Evolutionary conservation across 169 alveolate species (phyloP), one percentile per base, ranked within the genome.

Genomic region (Pseudocohnilembus persalinus): DNA sequence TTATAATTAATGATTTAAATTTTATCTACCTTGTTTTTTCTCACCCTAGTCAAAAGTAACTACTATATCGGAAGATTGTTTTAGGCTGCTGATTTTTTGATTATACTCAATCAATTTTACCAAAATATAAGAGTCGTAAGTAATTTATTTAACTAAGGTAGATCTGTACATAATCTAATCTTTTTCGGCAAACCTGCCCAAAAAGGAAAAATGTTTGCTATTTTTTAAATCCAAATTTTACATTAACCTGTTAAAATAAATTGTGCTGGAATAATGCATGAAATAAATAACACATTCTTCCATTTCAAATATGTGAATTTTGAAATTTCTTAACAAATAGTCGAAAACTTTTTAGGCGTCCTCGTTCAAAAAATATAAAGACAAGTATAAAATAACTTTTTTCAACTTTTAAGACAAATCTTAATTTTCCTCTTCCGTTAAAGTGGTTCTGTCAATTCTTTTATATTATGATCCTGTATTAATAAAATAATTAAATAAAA

Each of bases 361-460:
- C 33, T 77, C 82, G 34, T 77, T 68, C 72, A 77, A 32, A 72
- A 77, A 77, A n/a, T 77, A 33, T 25, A 77, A 27, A 27, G 82
- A 77, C 34, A 77, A 63, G 16, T 31, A 77, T 28, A 33, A 31
- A 20, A 77, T 33, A 33, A 77, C 30, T 32, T 77, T 68, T 77
- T 33, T 27, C 29, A 77, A 24, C 32, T 77, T 77, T 29, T 77
- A 25, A 31, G 82, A 77, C 29, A 77, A 68, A 20, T 31, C 65
- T 31, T 77, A 64, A n/a, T 77, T 77, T 77, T 77, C 82, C 20
- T 33, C 63, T 33, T 77, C 29, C 0, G 63, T 30, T 6, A 77
- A 77, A 77, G 63, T 77, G 29, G 34, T 77, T 77, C 82, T 77
- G n/a, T 77, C 82, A 0, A 77, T 25, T 77, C 82, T 77, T 33